These are phyloP conservation scores for Vinca major DNA, from an alignment of 305 asterid genomes.

Conservation along the genomic window DNA sequence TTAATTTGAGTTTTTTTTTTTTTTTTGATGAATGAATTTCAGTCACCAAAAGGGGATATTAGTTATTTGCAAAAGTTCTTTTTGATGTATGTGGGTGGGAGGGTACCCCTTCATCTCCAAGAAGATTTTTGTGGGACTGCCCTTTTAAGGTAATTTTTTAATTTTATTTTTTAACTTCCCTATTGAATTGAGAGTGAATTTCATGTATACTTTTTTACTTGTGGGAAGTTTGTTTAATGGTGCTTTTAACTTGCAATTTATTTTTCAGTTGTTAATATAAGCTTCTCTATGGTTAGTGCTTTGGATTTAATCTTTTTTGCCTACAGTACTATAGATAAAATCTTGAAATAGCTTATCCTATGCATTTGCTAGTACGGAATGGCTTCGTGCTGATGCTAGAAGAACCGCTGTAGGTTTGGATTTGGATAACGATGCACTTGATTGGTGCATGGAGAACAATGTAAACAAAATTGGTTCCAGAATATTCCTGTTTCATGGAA, in stretches of 20 bases:
- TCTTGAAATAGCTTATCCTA: constrained; percentile 14
- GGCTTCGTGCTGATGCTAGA: constrained; percentile 78
- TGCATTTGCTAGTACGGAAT: constrained; percentile 54
- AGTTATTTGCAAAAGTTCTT: constrained; percentile 87
- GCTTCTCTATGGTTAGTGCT: background rate
- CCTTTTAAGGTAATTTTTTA: constrained; percentile 53
- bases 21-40: constrained; percentile 14
- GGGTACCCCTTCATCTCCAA: constrained; percentile 84
- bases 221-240: background rate
- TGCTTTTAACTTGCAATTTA: no score
- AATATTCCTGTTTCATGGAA: constrained; percentile 68
- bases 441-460: constrained; percentile 76
- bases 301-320: background rate
- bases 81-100: constrained; percentile 92
- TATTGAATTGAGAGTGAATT: background rate
- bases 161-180: background rate
- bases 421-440: constrained; percentile 71
- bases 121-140: constrained; percentile 97
- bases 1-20: background rate
- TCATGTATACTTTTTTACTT: background rate
- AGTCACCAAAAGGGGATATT: constrained; percentile 96
- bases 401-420: constrained; percentile 89
- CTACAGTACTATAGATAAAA: background rate
- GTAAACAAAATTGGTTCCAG: constrained; percentile 68
- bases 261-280: background rate